Conservation (phyloP, 2,329 filamentous ascomycete species). For the Verticillium longisporum region DNA sequence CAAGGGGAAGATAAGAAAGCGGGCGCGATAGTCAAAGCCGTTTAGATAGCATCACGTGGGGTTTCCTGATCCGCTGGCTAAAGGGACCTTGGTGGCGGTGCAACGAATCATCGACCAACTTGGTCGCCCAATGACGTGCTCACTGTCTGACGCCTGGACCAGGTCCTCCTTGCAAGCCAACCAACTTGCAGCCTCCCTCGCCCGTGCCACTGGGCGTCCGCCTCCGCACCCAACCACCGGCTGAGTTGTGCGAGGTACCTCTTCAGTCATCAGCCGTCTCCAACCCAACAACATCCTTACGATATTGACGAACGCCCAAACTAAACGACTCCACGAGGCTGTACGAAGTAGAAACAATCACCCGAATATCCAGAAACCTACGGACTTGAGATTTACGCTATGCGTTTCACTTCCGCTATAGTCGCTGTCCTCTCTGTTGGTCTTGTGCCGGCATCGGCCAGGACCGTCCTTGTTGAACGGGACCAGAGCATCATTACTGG, state of each 20-base stretch:
- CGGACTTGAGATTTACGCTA: conserved; percentile 13
- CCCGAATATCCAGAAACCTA: not conserved
- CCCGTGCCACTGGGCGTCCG: conserved; percentile 4
- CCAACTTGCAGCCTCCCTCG: conserved; percentile 8
- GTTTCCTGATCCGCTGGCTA: not conserved
- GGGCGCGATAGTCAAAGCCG: not conserved
- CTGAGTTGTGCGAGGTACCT: not conserved
- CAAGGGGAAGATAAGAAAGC: not conserved
- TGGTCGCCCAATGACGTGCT: conserved; percentile 13
- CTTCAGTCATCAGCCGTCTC: not conserved
- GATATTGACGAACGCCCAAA: conserved; percentile 2
- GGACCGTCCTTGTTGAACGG: conserved; percentile 37
- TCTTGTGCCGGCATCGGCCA: conserved; percentile 34
- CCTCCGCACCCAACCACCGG: conserved; percentile 9
- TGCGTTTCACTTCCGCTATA: conserved; percentile 34
- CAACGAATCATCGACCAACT: conserved; percentile 8
- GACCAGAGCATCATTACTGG: conserved; percentile 41
- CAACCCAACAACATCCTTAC: conserved; percentile 4
- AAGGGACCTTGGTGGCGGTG: not conserved
- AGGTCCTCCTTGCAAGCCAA: conserved; percentile 5
- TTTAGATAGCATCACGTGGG: not conserved
- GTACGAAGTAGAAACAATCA: not conserved
- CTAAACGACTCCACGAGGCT: too few species aligned
- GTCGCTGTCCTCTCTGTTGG: conserved; percentile 38
- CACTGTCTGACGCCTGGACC: conserved; percentile 3